A percentile compares a stretch with the other conserved stretches of the same genome.
Conservation (phyloP, 306 rosid genomes). For the Betula pendula region DNA sequence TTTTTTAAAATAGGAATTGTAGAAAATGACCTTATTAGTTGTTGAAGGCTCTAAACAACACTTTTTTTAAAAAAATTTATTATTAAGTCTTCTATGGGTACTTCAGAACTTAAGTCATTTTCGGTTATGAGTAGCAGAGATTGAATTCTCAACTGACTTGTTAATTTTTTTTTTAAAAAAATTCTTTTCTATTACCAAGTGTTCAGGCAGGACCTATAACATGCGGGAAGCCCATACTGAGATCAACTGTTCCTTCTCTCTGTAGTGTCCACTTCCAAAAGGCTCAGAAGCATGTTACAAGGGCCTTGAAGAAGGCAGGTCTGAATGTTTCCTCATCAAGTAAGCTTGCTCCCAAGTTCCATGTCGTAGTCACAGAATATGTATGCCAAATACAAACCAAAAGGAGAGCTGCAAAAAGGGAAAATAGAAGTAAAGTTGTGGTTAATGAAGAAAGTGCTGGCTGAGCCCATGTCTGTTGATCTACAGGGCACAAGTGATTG, state of each 20-base stretch:
- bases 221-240: slow-evolving; percentile 66
- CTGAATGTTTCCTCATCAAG: slow-evolving; percentile 45
- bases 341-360: slow-evolving; percentile 55
- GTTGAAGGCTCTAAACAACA: background rate
- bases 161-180: background rate
- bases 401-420: slow-evolving; percentile 36
- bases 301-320: slow-evolving; percentile 54
- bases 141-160: slow-evolving; percentile 7
- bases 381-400: slow-evolving; percentile 51
- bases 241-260: slow-evolving; percentile 55
- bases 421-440: slow-evolving; percentile 23
- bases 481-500: background rate
- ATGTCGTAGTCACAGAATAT: slow-evolving; percentile 44
- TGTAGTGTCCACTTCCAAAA: slow-evolving; percentile 55
- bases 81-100: background rate
- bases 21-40: background rate
- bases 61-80: background rate
- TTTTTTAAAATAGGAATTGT: background rate
- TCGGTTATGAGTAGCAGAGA: background rate
- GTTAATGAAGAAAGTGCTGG: slow-evolving; percentile 32
- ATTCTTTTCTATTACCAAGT: slow-evolving; percentile 20
- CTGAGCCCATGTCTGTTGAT: slow-evolving; percentile 15
- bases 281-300: slow-evolving; percentile 52
- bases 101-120: background rate
- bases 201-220: slow-evolving; percentile 56